These are phyloP conservation scores for Lagenidium giganteum DNA, from an alignment of 352 stramenopile genomes.

Conservation along the genomic window DNA sequence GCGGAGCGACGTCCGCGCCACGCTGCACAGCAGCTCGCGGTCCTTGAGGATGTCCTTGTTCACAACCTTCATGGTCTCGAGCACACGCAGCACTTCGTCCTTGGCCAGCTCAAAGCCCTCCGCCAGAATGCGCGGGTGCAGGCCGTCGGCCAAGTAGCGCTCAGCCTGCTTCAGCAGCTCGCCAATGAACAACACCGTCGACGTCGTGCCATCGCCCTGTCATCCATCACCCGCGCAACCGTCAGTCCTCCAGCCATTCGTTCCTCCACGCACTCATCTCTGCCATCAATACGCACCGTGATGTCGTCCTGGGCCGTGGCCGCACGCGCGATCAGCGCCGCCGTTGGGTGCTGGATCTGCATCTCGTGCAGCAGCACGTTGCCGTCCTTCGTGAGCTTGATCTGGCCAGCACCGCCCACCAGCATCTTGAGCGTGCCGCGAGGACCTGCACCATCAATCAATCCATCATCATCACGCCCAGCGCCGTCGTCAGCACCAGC, in stretches of 20 bases:
- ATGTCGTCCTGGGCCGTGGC: slow-evolving; percentile 96
- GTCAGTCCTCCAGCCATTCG: no score
- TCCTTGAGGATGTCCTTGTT: slow-evolving; percentile 86
- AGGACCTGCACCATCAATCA: slow-evolving; percentile 57
- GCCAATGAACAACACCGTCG: slow-evolving; percentile 97
- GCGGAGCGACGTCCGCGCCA: slow-evolving; percentile 95
- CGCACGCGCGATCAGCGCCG: slow-evolving; percentile 96
- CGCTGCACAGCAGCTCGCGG: slow-evolving; percentile 92
- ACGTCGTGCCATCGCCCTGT: slow-evolving; percentile 97
- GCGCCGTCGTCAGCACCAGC: slow-evolving; percentile 1
- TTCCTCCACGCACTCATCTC: slow-evolving; percentile 25
- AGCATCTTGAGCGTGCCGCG: slow-evolving; percentile 99
- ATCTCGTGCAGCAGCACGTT: slow-evolving; percentile 99
- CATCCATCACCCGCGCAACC: no score
- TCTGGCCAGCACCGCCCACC: slow-evolving; percentile 97
- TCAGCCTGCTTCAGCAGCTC: slow-evolving; percentile 98
- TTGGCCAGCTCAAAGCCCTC: slow-evolving; percentile 98
- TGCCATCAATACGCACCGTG: slow-evolving; percentile 33
- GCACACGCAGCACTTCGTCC: slow-evolving; percentile 92
- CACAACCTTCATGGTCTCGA: slow-evolving; percentile 90
- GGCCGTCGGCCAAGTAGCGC: slow-evolving; percentile 93
- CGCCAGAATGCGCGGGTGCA: slow-evolving; percentile 96
- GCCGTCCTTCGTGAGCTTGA: slow-evolving; percentile 99
- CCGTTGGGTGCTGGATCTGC: slow-evolving; percentile 99
- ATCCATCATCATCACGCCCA: no score